These are phyloP conservation scores for Hypoxylon lienhwacheense DNA, from an alignment of 495 filamentous ascomycete species.

Conservation along the genomic window DNA sequence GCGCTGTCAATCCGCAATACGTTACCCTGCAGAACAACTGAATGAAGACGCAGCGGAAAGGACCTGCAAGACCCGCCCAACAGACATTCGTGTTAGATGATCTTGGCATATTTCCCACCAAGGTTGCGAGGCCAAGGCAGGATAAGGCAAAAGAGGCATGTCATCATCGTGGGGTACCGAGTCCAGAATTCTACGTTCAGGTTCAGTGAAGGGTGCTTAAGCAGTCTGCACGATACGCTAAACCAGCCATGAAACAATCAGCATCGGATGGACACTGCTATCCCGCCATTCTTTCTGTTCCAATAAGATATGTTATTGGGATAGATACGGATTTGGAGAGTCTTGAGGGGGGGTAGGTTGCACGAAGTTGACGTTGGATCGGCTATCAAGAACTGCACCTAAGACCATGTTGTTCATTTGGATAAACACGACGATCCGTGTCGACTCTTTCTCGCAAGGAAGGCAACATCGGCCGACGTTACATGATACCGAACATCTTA, in stretches of 20 bases:
- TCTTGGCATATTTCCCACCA: constrained; percentile 1
- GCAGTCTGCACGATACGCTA: constrained; percentile 3
- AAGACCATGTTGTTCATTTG: constrained; percentile 14
- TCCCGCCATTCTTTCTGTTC: too few species aligned
- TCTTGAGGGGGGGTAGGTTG: constrained; percentile 6
- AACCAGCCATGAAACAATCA: not conserved
- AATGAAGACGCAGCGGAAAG: constrained; percentile 1
- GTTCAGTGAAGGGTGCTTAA: not conserved
- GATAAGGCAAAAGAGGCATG: constrained; percentile 3
- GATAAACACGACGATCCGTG: constrained; percentile 10
- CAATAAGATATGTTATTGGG: constrained; percentile 9
- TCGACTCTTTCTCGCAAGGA: not conserved
- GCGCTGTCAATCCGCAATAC: not conserved
- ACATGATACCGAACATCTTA: constrained; percentile 3
- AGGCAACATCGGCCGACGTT: constrained; percentile 4
- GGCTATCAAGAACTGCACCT: constrained; percentile 1
- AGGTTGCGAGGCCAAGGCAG: constrained; percentile 7
- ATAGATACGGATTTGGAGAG: constrained; percentile 6
- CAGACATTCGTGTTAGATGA: constrained; percentile 1
- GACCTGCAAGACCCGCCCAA: constrained; percentile 4
- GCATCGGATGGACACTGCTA: not conserved
- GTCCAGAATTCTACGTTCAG: constrained; percentile 7
- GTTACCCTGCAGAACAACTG: not conserved
- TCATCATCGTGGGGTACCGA: constrained; percentile 1
- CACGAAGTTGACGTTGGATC: constrained; percentile 7